Evolutionary conservation across 2,329 filamentous ascomycete species (phyloP).

Genomic region (Didymella glomerata): DNA sequence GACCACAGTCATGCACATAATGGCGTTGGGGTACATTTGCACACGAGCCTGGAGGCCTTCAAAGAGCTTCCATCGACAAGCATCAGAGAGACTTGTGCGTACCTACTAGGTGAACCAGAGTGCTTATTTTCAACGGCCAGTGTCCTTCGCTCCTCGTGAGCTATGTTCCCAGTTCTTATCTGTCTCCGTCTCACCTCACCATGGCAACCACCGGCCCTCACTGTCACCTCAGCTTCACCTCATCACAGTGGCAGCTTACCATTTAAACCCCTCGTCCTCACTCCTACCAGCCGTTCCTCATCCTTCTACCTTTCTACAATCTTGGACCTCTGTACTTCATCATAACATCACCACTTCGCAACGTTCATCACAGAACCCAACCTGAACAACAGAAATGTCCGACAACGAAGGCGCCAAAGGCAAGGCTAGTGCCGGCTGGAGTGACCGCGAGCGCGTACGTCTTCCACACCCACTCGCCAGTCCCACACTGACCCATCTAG

Average conservation of each 20-base stretch:
- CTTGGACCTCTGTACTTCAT: neutral
- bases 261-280: neutral
- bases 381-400: conserved; percentile 21
- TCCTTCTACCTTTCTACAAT: neutral
- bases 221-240: neutral
- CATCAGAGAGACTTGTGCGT: neutral
- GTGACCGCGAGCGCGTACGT: conserved; percentile 28
- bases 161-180: neutral
- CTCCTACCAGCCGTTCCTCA: neutral
- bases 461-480: neutral
- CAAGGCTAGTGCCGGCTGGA: conserved; percentile 19
- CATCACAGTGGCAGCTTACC: neutral
- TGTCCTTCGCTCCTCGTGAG: neutral
- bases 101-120: neutral
- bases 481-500: conserved; percentile 9
- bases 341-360: neutral
- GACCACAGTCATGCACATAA: neutral
- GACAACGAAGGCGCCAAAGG: conserved; percentile 19
- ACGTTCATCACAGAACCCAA: neutral
- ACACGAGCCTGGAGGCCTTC: neutral
- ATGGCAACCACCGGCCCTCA: neutral
- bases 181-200: conserved; percentile 4
- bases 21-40: neutral
- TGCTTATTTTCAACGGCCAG: neutral
- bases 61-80: neutral